Evolutionary conservation across 768 basidiomycete genomes (phyloP).

Genomic region (Tulasnella sp.): DNA sequence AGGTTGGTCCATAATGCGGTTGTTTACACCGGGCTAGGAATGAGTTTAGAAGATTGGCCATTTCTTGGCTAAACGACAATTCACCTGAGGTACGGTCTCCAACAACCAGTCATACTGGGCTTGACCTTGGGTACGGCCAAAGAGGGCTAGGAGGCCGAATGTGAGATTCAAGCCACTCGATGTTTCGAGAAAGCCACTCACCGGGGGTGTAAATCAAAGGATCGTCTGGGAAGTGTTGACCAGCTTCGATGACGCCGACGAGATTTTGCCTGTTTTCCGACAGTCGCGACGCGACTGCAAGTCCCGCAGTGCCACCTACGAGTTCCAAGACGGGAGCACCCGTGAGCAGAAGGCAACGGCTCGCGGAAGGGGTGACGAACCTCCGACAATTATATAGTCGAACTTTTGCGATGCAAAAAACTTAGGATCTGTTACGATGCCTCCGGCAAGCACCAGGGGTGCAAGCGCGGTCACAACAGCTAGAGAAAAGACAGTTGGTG

Average conservation of each 20-base stretch:
- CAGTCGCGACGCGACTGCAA: conserved; percentile 5
- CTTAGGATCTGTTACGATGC: conserved; percentile 1
- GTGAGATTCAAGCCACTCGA: background rate
- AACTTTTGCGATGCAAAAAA: background rate
- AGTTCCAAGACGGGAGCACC: background rate
- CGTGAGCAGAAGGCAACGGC: background rate
- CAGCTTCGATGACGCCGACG: conserved; percentile 13
- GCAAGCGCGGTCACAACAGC: background rate
- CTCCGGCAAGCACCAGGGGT: background rate
- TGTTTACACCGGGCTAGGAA: background rate
- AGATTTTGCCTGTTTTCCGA: background rate
- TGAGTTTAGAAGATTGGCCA: no score
- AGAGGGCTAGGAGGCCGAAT: background rate
- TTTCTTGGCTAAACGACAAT: background rate
- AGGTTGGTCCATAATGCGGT: background rate
- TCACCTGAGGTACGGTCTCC: conserved; percentile 2
- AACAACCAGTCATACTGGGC: conserved; percentile 8
- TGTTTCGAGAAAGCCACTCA: background rate
- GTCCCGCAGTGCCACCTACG: conserved; percentile 8
- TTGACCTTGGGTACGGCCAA: background rate
- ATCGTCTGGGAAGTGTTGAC: conserved; percentile 8
- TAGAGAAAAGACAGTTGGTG: background rate
- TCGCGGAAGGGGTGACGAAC: background rate
- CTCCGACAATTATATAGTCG: conserved; percentile 9
- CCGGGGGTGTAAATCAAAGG: conserved; percentile 10